Conservation (phyloP, 495 filamentous ascomycete genomes). For the Penicillium maclennaniae region DNA sequence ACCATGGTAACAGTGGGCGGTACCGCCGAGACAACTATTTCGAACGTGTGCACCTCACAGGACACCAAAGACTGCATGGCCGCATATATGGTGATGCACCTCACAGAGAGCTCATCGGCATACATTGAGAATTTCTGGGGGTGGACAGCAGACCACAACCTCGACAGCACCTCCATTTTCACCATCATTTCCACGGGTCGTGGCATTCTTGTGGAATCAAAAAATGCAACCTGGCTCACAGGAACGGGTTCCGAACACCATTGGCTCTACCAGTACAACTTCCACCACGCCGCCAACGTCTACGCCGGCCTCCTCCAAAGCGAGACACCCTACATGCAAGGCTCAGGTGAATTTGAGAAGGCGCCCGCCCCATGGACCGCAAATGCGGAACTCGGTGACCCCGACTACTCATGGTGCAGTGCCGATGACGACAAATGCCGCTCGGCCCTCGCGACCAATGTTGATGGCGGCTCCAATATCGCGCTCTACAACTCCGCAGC, state of each 20-base stretch:
- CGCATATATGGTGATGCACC: conserved; percentile 50
- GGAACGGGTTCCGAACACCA: conserved; percentile 46
- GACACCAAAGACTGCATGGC: conserved; percentile 39
- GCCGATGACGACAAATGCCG: conserved; percentile 35
- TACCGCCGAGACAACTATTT: conserved; percentile 38
- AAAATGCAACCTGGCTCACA: conserved; percentile 38
- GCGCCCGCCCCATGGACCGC: conserved; percentile 45
- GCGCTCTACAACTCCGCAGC: conserved; percentile 51
- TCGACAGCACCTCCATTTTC: conserved; percentile 34
- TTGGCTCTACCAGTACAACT: conserved; percentile 50
- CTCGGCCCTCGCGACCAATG: conserved; percentile 33
- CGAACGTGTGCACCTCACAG: conserved; percentile 37
- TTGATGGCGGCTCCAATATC: conserved; percentile 44
- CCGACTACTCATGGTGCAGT: conserved; percentile 37
- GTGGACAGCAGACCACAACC: conserved; percentile 57
- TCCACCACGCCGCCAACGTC: conserved; percentile 45
- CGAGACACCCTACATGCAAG: conserved; percentile 49
- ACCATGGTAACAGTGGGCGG: conserved; percentile 51
- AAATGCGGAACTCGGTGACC: conserved; percentile 38
- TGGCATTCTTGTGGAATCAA: conserved; percentile 48
- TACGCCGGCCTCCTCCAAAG: conserved; percentile 42
- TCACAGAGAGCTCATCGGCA: conserved; percentile 45
- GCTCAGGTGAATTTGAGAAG: conserved; percentile 25
- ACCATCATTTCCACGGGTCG: conserved; percentile 48
- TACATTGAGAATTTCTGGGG: conserved; percentile 62